These are phyloP conservation scores for Microsporum ferrugineum DNA, from an alignment of 2,329 filamentous ascomycete species.

Conservation along the genomic window DNA sequence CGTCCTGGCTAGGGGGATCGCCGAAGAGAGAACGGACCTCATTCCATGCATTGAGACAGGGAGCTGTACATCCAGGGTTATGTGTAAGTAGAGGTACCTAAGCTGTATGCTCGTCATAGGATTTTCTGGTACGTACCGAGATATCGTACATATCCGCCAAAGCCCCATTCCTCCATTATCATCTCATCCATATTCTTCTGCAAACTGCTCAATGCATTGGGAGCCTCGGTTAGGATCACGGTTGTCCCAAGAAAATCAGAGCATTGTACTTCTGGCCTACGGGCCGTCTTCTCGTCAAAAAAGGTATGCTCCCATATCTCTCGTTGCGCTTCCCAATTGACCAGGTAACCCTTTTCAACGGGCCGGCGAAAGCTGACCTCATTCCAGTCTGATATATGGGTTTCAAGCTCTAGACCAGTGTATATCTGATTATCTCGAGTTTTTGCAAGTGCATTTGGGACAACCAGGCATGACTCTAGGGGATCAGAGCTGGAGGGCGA, in stretches of 20 bases:
- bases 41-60: conserved; percentile 70
- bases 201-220: conserved; percentile 67
- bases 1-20: conserved; percentile 39
- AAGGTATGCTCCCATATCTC: conserved; percentile 92
- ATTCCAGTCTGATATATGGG: conserved; percentile 73
- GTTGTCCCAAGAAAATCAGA: conserved; percentile 67
- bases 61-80: conserved; percentile 37
- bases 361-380: conserved; percentile 79
- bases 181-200: conserved; percentile 92
- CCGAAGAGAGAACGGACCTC: conserved; percentile 60
- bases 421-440: conserved; percentile 69
- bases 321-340: conserved; percentile 93
- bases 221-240: conserved; percentile 71
- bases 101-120: background rate
- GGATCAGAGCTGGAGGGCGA: conserved; percentile 28
- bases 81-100: background rate
- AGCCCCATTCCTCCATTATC: conserved; percentile 94
- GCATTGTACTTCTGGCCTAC: conserved; percentile 34
- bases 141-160: conserved; percentile 70
- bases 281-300: conserved; percentile 55
- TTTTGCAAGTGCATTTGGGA: conserved; percentile 83
- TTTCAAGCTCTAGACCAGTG: conserved; percentile 60
- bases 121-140: conserved; percentile 44
- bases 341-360: conserved; percentile 86
- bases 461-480: conserved; percentile 47